A percentile compares a stretch with the other conserved stretches of the same genome.
These are phyloP conservation scores for Potentilla sterilis DNA, from an alignment of 306 rosid species.

Conservation along the genomic window DNA sequence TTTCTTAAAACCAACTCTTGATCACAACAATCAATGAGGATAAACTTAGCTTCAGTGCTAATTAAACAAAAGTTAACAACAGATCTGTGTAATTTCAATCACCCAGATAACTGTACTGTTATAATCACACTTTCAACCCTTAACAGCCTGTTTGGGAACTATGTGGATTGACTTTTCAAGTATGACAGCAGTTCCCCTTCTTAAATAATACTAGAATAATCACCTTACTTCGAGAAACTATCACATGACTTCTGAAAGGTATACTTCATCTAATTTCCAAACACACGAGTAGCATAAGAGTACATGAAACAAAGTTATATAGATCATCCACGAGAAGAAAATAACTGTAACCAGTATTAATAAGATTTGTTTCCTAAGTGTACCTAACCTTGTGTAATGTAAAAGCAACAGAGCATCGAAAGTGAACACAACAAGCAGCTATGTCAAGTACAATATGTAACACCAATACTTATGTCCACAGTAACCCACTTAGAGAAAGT, in stretches of 20 bases:
- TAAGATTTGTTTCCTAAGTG: not conserved
- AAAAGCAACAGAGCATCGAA: not conserved
- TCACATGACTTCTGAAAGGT: not conserved
- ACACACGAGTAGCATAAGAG: not conserved
- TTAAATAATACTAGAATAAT: not conserved
- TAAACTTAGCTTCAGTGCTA: too few relatives aligned
- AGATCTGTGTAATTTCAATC: not conserved
- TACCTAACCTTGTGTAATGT: not conserved
- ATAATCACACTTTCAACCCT: not conserved
- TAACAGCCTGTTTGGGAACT: not conserved
- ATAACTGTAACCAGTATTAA: not conserved
- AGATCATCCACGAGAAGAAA: not conserved
- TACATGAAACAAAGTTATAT: not conserved
- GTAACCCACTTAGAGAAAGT: not conserved
- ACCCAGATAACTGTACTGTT: not conserved
- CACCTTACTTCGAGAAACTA: too few relatives aligned
- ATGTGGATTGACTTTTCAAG: not conserved
- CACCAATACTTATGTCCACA: constrained; percentile 4
- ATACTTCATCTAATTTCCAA: not conserved
- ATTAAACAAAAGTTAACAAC: not conserved
- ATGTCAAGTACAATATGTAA: not conserved
- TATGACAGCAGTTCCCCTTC: not conserved
- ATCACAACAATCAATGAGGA: not conserved
- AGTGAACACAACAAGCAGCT: not conserved
- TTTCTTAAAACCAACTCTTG: too few relatives aligned